Base-by-base conservation (phyloP, 345 rosid species). In the Melaleuca quinquenervia region DNA sequence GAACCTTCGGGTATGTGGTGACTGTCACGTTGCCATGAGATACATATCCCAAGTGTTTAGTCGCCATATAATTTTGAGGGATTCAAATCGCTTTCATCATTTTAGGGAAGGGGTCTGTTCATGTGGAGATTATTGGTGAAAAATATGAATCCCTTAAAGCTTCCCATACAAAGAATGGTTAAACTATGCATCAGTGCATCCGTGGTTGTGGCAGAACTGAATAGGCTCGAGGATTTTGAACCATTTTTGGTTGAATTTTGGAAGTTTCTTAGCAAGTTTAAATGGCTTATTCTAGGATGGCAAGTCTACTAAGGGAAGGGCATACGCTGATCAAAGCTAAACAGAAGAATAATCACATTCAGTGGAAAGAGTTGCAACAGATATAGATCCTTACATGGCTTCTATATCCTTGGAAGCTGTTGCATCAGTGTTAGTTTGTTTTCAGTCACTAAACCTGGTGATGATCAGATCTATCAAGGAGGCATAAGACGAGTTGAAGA, bases 21-120 rank as follows among this genome's bases (percentile, higher is more conserved):
- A 97, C 87, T 97, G 98, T 82, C 99, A 95, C 84, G 87, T 83
- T 82, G 99, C 98, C 53, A 93, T 97, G 98, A 94, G 92, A 87
- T 92, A 88, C 70, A 91, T 95, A 87, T 97, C 99, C 3, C 88
- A 36, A 49, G 94, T 94, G 32, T 96, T 87, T 89, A 56, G 7
- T 51, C 93, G 95, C 45, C 94, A 92, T 89, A 91, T 97, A 62
- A 89, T 95, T 86, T 89, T 97, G 89, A 91, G 98, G 89, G 98
- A 96, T 90, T 95, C 98, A 10, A 96, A 97, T 85, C 93, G 98
- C 55, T 97, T 96, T 90, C 99, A 96, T 90, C 99, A 96, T 87
- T 97, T 96, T 87, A 90, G 82, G 85, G 91, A 91, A 85, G 99
- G 96, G 89, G 92, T 82, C 58, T 97, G 98, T 87, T 95, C 98